Evolutionary conservation across 2,329 filamentous ascomycete species (phyloP).

Genomic region (Talaromyces sp.): DNA sequence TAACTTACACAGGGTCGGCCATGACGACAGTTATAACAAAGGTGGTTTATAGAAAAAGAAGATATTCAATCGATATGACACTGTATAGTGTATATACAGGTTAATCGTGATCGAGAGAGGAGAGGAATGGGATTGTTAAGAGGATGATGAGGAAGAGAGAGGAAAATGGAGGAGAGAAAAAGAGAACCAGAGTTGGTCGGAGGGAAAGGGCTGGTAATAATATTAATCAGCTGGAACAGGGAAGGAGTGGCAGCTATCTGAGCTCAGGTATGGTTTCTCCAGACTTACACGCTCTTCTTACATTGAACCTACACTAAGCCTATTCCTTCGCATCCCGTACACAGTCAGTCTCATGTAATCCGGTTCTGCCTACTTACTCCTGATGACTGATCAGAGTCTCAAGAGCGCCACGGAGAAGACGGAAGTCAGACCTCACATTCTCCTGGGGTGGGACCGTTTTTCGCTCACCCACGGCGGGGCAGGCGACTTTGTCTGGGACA

Average conservation of each 20-base stretch:
- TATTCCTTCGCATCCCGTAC: neutral
- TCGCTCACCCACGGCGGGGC: neutral
- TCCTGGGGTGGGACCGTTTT: neutral
- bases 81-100: conserved; percentile 13
- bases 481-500: neutral
- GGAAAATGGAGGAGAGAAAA: conserved; percentile 15
- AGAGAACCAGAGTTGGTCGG: conserved; percentile 6
- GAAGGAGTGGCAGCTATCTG: neutral
- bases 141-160: conserved; percentile 11
- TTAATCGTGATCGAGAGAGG: neutral
- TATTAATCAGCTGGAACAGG: conserved; percentile 8
- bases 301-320: neutral
- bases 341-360: neutral
- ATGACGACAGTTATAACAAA: conserved; percentile 27
- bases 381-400: no score
- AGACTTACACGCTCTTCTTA: neutral
- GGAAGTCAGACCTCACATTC: neutral
- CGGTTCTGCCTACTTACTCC: no score
- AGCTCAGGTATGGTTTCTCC: neutral
- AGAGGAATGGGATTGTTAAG: conserved; percentile 12
- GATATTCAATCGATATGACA: neutral
- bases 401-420: neutral
- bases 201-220: conserved; percentile 8
- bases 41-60: neutral
- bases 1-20: conserved; percentile 43